Conservation (phyloP, 768 basidiomycete species). For the Tulasnella calospora region DNA sequence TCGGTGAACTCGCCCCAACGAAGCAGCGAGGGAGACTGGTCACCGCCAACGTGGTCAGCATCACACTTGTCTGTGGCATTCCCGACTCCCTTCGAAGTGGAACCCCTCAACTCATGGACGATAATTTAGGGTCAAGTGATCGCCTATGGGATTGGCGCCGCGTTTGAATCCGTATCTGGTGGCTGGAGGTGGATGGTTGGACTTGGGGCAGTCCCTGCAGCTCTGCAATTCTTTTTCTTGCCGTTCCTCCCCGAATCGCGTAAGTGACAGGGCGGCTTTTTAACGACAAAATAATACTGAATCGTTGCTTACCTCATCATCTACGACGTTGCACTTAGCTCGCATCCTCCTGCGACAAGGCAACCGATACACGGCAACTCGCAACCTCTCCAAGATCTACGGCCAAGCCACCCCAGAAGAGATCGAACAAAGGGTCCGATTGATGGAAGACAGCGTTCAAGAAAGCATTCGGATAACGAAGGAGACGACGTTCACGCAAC, state of each 20-base stretch:
- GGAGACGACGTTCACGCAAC: conserved; percentile 56
- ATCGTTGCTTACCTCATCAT: no score
- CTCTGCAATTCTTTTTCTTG: conserved; percentile 54
- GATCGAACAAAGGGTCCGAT: conserved; percentile 52
- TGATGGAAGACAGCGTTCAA: conserved; percentile 56
- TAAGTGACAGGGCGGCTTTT: conserved; percentile 38
- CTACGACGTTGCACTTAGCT: conserved; percentile 42
- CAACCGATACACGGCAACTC: conserved; percentile 47
- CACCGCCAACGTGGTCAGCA: conserved; percentile 74
- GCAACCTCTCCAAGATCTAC: conserved; percentile 64
- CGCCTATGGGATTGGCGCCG: conserved; percentile 69
- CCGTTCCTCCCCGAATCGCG: conserved; percentile 74
- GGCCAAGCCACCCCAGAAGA: conserved; percentile 57
- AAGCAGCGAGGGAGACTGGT: conserved; percentile 66
- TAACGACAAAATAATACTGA: no score
- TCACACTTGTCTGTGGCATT: conserved; percentile 44
- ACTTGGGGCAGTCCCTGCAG: conserved; percentile 64
- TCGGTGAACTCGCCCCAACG: conserved; percentile 77
- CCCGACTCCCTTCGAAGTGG: no score
- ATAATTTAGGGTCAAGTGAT: conserved; percentile 51
- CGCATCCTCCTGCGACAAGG: conserved; percentile 63
- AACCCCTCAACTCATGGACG: no score
- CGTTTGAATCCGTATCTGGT: conserved; percentile 50
- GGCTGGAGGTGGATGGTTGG: conserved; percentile 89
- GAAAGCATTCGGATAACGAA: conserved; percentile 58